A percentile compares a stretch with the other conserved stretches of the same genome.
Evolutionary conservation across 2,329 filamentous ascomycete genomes (phyloP).

Genomic region (Diaporthe eres): DNA sequence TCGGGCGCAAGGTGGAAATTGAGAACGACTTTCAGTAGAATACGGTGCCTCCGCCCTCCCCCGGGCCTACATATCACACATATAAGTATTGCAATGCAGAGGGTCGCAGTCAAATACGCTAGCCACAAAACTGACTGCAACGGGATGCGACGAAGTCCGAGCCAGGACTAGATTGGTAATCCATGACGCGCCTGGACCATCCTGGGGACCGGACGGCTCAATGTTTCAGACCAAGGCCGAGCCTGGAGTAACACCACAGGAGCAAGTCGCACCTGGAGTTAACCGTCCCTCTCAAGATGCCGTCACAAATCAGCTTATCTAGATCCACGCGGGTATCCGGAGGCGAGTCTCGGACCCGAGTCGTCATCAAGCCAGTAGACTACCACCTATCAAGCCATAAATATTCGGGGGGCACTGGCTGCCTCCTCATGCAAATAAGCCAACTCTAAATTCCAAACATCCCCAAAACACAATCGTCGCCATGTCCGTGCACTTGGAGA

Average conservation of each 20-base stretch:
- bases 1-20: too few relatives aligned
- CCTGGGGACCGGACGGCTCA: background rate
- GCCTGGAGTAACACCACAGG: background rate
- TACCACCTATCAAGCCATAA: background rate
- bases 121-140: background rate
- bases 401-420: background rate
- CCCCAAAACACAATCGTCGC: background rate
- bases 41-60: too few relatives aligned
- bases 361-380: background rate
- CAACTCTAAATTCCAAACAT: background rate
- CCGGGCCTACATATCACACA: background rate
- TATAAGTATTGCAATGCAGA: background rate
- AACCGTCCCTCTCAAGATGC: background rate
- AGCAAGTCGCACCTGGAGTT: background rate
- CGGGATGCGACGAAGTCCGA: background rate
- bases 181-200: background rate
- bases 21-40: too few relatives aligned
- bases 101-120: background rate
- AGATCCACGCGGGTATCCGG: background rate
- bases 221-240: background rate
- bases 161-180: conserved; percentile 3
- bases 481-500: conserved; percentile 16
- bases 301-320: background rate
- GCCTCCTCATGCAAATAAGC: background rate
- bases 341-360: background rate